Conservation (phyloP, 441 rosid species). For the Adansonia madagascariensis region DNA sequence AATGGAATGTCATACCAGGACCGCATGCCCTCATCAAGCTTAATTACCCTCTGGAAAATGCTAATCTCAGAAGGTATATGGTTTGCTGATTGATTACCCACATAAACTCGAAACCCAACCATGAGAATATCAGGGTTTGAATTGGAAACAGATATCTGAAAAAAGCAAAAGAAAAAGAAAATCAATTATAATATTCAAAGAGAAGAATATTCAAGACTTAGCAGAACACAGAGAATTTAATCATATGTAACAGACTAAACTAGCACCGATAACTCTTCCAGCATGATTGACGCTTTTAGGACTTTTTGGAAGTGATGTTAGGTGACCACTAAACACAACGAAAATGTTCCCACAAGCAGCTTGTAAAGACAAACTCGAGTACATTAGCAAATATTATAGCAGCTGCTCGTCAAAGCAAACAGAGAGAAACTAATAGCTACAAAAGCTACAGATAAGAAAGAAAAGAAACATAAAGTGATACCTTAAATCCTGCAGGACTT, state of each 20-base stretch:
- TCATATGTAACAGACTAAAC: not conserved
- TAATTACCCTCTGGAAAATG: slow-evolving; percentile 88
- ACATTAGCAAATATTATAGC: not conserved
- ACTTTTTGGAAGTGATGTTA: not conserved
- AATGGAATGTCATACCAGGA: slow-evolving; percentile 99
- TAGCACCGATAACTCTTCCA: not conserved
- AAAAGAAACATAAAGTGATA: slow-evolving; percentile 33
- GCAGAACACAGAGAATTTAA: not conserved
- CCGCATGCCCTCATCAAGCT: slow-evolving; percentile 95
- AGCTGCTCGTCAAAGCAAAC: not conserved
- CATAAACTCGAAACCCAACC: slow-evolving; percentile 97
- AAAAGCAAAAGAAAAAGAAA: slow-evolving; percentile 19
- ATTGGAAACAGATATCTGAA: slow-evolving; percentile 86
- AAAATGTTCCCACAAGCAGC: not conserved
- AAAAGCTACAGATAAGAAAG: slow-evolving; percentile 21
- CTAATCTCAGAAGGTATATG: slow-evolving; percentile 91
- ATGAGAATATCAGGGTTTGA: slow-evolving; percentile 95
- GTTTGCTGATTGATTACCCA: slow-evolving; percentile 88
- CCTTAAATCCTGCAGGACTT: slow-evolving; percentile 93
- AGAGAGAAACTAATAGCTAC: not conserved
- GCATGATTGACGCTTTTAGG: not conserved
- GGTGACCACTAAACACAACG: not conserved
- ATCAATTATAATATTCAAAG: slow-evolving; percentile 19
- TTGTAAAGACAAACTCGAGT: not conserved
- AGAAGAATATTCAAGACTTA: not conserved